Percentiles rank a stretch among this genome's conserved stretches.
Evolutionary conservation across 2,329 filamentous ascomycete species (phyloP).

Genomic region (Sclerotinia nivalis): DNA sequence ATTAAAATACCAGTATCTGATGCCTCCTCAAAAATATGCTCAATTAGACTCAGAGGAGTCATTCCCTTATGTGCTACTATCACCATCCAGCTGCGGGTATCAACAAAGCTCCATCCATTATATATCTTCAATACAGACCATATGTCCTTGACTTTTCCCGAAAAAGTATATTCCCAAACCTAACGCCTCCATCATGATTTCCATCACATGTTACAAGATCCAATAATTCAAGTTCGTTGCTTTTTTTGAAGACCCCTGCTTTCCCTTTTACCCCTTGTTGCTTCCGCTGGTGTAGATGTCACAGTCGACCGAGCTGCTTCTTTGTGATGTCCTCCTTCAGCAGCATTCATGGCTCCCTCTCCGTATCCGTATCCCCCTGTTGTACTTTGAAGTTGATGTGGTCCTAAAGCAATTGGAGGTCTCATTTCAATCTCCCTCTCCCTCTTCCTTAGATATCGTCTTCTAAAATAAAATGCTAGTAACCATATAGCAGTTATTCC

Average conservation of each 20-base stretch:
- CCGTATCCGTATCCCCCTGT: constrained; percentile 35
- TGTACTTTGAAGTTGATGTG: constrained; percentile 42
- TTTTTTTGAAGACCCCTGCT: constrained; percentile 31
- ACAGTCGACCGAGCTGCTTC: constrained; percentile 24
- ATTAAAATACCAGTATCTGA: constrained; percentile 8
- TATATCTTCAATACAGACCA: constrained; percentile 15
- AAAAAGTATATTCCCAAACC: constrained; percentile 14
- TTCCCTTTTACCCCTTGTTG: constrained; percentile 26
- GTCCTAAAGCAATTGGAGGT: constrained; percentile 43
- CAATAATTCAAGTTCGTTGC: constrained; percentile 22
- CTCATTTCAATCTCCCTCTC: constrained; percentile 50
- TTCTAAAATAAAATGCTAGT: constrained; percentile 68
- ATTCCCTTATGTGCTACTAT: background rate
- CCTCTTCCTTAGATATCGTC: constrained; percentile 70
- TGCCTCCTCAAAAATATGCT: background rate
- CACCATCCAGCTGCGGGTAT: constrained; percentile 10
- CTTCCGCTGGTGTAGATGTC: constrained; percentile 26
- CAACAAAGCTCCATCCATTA: constrained; percentile 15
- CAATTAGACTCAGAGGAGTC: background rate
- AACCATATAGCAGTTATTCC: constrained; percentile 68
- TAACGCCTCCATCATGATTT: constrained; percentile 3
- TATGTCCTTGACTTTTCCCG: constrained; percentile 4
- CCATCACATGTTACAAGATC: constrained; percentile 4
- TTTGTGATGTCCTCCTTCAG: constrained; percentile 28
- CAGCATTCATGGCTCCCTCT: constrained; percentile 27